phyloP scores from a whole-genome alignment of 2,329 filamentous ascomycete species.

The Penicillium olsonii region DNA sequence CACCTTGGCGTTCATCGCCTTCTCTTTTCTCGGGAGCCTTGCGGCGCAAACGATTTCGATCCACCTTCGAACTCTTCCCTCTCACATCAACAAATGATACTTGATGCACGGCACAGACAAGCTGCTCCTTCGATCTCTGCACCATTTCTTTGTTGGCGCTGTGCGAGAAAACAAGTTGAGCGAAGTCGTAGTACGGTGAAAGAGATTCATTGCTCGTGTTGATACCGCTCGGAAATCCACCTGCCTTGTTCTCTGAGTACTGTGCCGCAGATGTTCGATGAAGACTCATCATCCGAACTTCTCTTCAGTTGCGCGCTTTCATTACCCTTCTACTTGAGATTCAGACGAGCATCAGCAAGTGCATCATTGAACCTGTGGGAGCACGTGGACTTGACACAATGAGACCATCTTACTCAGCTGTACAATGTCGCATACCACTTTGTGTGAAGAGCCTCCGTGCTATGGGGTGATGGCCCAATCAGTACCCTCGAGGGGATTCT shows the following conservation, averaged over 20 bases:
- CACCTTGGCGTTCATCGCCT: constrained; percentile 72
- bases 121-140: constrained; percentile 39
- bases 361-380: constrained; percentile 51
- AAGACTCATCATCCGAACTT: constrained; percentile 24
- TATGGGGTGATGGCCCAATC: constrained; percentile 22
- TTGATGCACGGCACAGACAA: constrained; percentile 34
- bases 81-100: constrained; percentile 27
- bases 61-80: constrained; percentile 30
- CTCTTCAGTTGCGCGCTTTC: constrained; percentile 32
- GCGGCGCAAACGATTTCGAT: constrained; percentile 41
- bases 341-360: constrained; percentile 53
- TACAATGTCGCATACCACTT: constrained; percentile 2
- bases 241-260: constrained; percentile 32
- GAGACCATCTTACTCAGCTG: not conserved
- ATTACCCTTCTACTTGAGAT: constrained; percentile 24
- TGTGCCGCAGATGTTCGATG: constrained; percentile 32
- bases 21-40: constrained; percentile 47
- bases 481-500: constrained; percentile 9
- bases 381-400: constrained; percentile 12
- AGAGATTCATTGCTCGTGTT: constrained; percentile 30
- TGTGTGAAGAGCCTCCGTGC: constrained; percentile 8
- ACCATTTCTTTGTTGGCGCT: constrained; percentile 28
- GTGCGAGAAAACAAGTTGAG: constrained; percentile 57
- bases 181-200: constrained; percentile 54
- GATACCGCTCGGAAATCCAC: constrained; percentile 55